These are phyloP conservation scores for Umbellularia californica DNA, from an alignment of 164 flowering plant genomes.

Conservation along the genomic window DNA sequence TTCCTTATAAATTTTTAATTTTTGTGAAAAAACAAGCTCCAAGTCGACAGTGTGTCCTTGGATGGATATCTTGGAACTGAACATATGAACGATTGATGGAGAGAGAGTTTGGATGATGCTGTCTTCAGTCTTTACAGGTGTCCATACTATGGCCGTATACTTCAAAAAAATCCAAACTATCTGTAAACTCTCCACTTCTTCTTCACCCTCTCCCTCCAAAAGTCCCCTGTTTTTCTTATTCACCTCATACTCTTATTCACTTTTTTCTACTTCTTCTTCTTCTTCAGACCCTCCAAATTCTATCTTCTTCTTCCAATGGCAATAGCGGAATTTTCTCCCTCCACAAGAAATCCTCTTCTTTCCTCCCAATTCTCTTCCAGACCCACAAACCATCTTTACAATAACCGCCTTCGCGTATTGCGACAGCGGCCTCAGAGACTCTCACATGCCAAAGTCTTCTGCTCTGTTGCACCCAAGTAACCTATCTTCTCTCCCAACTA, in stretches of 20 bases:
- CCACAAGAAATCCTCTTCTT: constrained; percentile 25
- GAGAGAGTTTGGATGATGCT: constrained; percentile 1
- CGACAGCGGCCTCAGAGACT: constrained; percentile 20
- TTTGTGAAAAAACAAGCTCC: no score
- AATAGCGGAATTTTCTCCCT: constrained; percentile 45
- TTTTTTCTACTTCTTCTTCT: background rate
- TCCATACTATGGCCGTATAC: background rate
- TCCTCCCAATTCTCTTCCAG: constrained; percentile 39
- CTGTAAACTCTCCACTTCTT: background rate
- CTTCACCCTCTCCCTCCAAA: background rate
- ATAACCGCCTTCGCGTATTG: constrained; percentile 10
- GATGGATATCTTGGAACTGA: no score
- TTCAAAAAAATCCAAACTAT: background rate
- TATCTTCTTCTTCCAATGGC: constrained; percentile 39
- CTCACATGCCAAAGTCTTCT: constrained; percentile 27
- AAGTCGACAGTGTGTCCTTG: no score
- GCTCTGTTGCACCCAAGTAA: constrained; percentile 65
- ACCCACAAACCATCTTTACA: constrained; percentile 27
- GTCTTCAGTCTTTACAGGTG: background rate
- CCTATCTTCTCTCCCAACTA: background rate
- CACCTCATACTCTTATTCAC: background rate
- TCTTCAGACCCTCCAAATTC: background rate
- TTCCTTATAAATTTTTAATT: no score
- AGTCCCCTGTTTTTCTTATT: no score
- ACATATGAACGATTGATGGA: background rate